Conservation (phyloP, 2,329 filamentous ascomycete genomes). For the Penicillium concentricum region DNA sequence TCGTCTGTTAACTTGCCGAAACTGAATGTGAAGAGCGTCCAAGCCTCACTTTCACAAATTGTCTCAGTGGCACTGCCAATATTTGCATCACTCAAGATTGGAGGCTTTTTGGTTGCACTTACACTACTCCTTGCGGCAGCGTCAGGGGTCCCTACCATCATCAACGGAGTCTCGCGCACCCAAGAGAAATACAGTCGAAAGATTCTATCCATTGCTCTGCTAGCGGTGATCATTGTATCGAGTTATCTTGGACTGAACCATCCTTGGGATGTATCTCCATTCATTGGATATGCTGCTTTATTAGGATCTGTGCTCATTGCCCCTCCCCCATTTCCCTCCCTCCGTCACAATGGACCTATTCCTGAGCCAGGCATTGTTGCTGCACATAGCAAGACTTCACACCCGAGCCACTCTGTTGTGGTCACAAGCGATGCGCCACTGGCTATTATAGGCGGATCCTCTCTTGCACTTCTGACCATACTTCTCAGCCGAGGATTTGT, state of each 20-base stretch:
- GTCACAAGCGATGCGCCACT: constrained; percentile 29
- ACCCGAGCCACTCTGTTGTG: constrained; percentile 6
- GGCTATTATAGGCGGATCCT: constrained; percentile 28
- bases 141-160: constrained; percentile 42
- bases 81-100: constrained; percentile 56
- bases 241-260: constrained; percentile 32
- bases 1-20: constrained; percentile 17
- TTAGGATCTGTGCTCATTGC: constrained; percentile 47
- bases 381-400: constrained; percentile 11
- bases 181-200: constrained; percentile 29
- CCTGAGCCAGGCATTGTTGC: constrained; percentile 26
- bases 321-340: constrained; percentile 47
- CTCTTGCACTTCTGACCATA: constrained; percentile 24
- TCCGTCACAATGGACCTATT: constrained; percentile 19
- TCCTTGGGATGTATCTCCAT: constrained; percentile 37
- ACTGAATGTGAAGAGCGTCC: constrained; percentile 14
- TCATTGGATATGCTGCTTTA: constrained; percentile 51
- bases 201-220: constrained; percentile 25
- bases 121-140: constrained; percentile 49
- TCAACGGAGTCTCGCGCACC: constrained; percentile 11
- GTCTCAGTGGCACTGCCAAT: constrained; percentile 52
- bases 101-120: constrained; percentile 55
- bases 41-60: constrained; percentile 33
- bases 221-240: constrained; percentile 24
- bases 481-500: constrained; percentile 24